A percentile compares a stretch with the other conserved stretches of the same genome.
These are phyloP conservation scores for Calophaca sinica DNA, from an alignment of 306 rosid species.

Conservation along the genomic window DNA sequence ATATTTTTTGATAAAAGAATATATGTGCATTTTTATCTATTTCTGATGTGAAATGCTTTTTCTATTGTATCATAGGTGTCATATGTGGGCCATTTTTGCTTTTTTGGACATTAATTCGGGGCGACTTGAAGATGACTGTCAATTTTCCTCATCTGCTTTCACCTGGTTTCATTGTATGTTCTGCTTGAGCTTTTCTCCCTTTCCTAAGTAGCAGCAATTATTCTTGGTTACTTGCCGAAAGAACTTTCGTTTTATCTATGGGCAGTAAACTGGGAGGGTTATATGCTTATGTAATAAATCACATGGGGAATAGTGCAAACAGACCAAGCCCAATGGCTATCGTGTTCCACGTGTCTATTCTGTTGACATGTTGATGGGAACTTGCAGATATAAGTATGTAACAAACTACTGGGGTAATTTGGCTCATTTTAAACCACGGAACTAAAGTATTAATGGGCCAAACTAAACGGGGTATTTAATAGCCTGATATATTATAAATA, in stretches of 20 bases:
- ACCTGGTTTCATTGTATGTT: slow-evolving; percentile 74
- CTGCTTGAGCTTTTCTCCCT: slow-evolving; percentile 35
- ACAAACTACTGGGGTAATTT: slow-evolving; percentile 5
- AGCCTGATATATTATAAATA: neutral
- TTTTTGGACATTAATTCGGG: slow-evolving; percentile 68
- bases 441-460: slow-evolving; percentile 4
- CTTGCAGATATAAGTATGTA: neutral
- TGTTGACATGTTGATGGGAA: slow-evolving; percentile 3
- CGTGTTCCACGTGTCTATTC: slow-evolving; percentile 1
- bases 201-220: slow-evolving; percentile 14
- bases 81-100: slow-evolving; percentile 73
- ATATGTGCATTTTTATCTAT: neutral
- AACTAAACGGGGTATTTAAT: slow-evolving; percentile 3
- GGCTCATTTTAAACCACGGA: neutral
- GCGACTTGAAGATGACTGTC: slow-evolving; percentile 72
- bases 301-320: neutral
- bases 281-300: slow-evolving; percentile 8
- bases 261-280: slow-evolving; percentile 23
- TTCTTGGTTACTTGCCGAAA: neutral
- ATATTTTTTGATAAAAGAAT: neutral
- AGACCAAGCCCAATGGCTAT: neutral
- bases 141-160: slow-evolving; percentile 70
- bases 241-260: neutral
- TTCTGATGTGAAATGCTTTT: slow-evolving; percentile 21
- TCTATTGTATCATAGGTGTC: slow-evolving; percentile 56